Conservation (phyloP, 768 basidiomycete genomes). For the Lactifluus hygrophoroides region DNA sequence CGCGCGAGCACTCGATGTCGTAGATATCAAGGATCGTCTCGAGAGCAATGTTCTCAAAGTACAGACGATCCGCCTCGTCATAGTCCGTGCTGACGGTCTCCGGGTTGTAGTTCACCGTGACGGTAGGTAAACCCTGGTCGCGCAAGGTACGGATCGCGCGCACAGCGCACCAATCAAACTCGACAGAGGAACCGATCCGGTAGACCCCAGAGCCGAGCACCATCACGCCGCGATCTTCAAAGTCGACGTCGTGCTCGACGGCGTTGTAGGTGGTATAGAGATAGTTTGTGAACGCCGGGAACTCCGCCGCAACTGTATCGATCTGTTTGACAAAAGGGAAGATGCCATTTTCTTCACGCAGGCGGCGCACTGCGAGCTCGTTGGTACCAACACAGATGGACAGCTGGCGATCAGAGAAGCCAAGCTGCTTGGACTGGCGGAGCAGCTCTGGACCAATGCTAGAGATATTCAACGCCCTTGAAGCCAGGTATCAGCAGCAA, state of each 20-base stretch:
- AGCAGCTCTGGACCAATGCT: conserved; percentile 55
- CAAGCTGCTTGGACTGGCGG: conserved; percentile 83
- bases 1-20: conserved; percentile 79
- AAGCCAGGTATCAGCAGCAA: conserved; percentile 6
- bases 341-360: conserved; percentile 78
- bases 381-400: conserved; percentile 79
- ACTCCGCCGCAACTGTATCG: conserved; percentile 97
- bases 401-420: conserved; percentile 92
- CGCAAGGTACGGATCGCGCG: conserved; percentile 93
- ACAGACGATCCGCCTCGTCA: conserved; percentile 95
- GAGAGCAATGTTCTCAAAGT: conserved; percentile 97
- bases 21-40: conserved; percentile 98
- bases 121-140: conserved; percentile 87
- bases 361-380: conserved; percentile 84
- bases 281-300: conserved; percentile 98
- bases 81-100: conserved; percentile 99
- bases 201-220: conserved; percentile 98
- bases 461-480: conserved; percentile 54
- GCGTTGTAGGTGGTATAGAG: conserved; percentile 98
- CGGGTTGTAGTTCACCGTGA: conserved; percentile 99
- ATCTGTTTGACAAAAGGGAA: conserved; percentile 96
- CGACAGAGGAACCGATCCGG: conserved; percentile 97
- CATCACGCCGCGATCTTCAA: conserved; percentile 91
- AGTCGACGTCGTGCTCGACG: conserved; percentile 84
- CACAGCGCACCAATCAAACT: conserved; percentile 99